Evolutionary conservation across 768 basidiomycete species (phyloP), one percentile per base, ranked within the genome.

Genomic region (Amanita inopinata): DNA sequence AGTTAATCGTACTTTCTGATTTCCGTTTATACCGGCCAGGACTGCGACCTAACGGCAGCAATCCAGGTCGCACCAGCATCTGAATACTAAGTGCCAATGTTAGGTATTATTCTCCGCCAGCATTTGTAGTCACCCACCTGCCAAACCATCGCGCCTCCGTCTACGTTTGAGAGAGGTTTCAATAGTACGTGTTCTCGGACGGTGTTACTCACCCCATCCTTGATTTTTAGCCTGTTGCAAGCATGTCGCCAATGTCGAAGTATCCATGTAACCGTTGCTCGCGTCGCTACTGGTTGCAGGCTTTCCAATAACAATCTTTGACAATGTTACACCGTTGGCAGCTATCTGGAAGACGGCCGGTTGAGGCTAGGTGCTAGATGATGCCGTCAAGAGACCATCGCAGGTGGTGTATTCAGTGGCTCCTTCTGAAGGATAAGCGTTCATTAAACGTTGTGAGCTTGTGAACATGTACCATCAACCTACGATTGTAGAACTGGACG

Each of bases 401-500:
- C 81, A 84, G 20, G 76, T 78, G 4, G 76, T 77, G 54, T 83
- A 84, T 52, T 81, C 81, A 10, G 59, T 60, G 14, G 62, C 50
- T 31, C 78, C 80, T 68, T 82, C 80, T 81, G 52, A 15, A 6
- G 18, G 23, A 32, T 25, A 27, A 33, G n/a, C n/a, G n/a, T n/a
- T 18, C 1, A 28, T 2, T 32, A 12, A n/a, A 46, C 6, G 8
- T 12, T 12, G 2, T 9, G 0, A 15, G 28, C 24, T 8, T 15
- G 14, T 3, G 9, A 2, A 3, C 45, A 22, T 18, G 24, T 23
- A 47, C 2, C 12, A 12, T 27, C 37, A 14, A 55, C 67, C 49
- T 44, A 69, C 68, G 45, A 22, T 46, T 46, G 23, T 46, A 46
- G 45, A 46, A 46, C 64, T 77, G 67, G 38, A 69, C 50, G 46